A percentile compares a stretch with the other conserved stretches of the same genome.
These are phyloP conservation scores for Naganishia cerealis DNA, from an alignment of 1,284 basidiomycete genomes.

Conservation along the genomic window DNA sequence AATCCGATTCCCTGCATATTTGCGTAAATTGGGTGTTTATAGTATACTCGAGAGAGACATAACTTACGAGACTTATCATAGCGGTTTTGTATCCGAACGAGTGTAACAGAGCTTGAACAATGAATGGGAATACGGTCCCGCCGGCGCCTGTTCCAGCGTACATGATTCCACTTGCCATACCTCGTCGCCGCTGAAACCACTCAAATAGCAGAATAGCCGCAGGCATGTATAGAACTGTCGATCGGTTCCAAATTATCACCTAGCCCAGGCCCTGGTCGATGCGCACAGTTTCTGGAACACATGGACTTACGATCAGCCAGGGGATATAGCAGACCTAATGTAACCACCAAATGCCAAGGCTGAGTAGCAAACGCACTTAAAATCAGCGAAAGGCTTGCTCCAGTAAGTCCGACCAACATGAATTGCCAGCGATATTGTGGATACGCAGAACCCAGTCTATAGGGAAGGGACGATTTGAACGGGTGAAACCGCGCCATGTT, in stretches of 20 bases:
- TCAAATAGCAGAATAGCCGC: conserved; percentile 51
- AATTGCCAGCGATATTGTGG: conserved; percentile 27
- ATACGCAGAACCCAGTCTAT: conserved; percentile 19
- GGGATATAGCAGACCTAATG: conserved; percentile 49
- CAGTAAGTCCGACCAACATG: conserved; percentile 12
- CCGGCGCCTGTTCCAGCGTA: conserved; percentile 46
- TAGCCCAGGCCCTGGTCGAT: not conserved
- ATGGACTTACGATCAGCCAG: conserved; percentile 42
- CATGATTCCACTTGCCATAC: conserved; percentile 51
- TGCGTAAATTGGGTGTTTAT: not conserved
- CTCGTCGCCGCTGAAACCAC: conserved; percentile 50
- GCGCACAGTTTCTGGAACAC: not conserved
- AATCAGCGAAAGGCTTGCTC: conserved; percentile 40
- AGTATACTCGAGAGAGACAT: not conserved
- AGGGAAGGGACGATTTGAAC: not conserved
- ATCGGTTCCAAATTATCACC: not conserved
- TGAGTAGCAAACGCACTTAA: conserved; percentile 47
- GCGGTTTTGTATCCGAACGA: conserved; percentile 52
- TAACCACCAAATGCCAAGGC: conserved; percentile 51
- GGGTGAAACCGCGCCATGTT: not conserved
- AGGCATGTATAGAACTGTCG: conserved; percentile 48
- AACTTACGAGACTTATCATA: conserved; percentile 44
- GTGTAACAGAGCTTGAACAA: conserved; percentile 46
- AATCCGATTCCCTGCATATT: conserved; percentile 41
- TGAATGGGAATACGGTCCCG: conserved; percentile 50